phyloP scores from a whole-genome alignment of 768 basidiomycete genomes.

The Mycena polygramma region DNA sequence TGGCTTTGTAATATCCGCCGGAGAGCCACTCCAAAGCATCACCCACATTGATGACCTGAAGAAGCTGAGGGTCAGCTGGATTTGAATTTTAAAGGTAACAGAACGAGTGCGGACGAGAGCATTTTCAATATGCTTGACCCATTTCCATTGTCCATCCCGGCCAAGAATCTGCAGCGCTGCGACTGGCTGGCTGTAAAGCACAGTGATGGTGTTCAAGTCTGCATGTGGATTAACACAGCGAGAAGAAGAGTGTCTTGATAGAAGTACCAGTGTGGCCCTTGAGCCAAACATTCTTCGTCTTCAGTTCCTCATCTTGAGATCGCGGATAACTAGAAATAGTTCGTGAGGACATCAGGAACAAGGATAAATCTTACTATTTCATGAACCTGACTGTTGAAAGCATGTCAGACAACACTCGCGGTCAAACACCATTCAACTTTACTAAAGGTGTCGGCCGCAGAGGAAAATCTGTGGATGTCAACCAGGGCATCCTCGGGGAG shows the following conservation, averaged over 20 bases:
- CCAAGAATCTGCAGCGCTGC: constrained; percentile 69
- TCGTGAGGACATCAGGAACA: too few species aligned
- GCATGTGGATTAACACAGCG: neutral
- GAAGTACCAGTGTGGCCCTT: constrained; percentile 68
- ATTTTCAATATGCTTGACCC: constrained; percentile 71
- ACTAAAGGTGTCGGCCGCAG: constrained; percentile 59
- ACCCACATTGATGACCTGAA: constrained; percentile 71
- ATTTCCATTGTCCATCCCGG: constrained; percentile 66
- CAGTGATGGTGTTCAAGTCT: constrained; percentile 69
- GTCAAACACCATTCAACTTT: constrained; percentile 16
- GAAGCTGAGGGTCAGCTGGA: neutral
- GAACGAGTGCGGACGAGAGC: constrained; percentile 56
- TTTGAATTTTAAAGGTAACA: neutral
- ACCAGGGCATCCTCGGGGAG: constrained; percentile 67
- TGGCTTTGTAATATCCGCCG: constrained; percentile 70
- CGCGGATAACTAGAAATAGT: constrained; percentile 50
- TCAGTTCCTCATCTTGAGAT: constrained; percentile 60
- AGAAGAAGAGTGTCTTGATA: neutral
- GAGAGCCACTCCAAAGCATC: constrained; percentile 73
- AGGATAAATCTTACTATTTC: too few species aligned
- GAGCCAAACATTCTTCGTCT: constrained; percentile 68
- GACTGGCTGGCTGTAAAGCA: constrained; percentile 74
- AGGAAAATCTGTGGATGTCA: constrained; percentile 60
- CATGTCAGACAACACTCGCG: neutral
- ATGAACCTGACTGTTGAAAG: constrained; percentile 60